Conservation (phyloP, 371 early-diverging fungal species). For the Mortierella sp. region DNA sequence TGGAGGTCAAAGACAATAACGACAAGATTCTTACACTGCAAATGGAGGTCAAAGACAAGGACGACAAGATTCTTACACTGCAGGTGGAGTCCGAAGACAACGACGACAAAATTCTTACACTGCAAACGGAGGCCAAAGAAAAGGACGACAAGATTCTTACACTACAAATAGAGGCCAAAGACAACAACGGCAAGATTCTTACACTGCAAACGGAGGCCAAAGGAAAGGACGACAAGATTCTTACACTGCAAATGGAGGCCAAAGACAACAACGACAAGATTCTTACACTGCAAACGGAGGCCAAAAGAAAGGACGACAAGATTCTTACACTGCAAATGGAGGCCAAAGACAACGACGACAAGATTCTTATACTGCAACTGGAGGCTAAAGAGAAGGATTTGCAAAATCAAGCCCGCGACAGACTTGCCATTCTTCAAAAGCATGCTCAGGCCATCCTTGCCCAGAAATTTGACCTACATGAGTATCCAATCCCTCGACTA, state of each 20-base stretch:
- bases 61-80: too few relatives aligned
- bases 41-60: not conserved
- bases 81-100: slow-evolving; percentile 10
- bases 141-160: too few relatives aligned
- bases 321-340: not conserved
- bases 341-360: slow-evolving; percentile 10
- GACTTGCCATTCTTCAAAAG: too few relatives aligned
- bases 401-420: slow-evolving; percentile 6
- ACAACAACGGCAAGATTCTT: slow-evolving; percentile 1
- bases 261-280: slow-evolving; percentile 10
- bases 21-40: not conserved
- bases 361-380: not conserved
- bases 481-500: too few relatives aligned
- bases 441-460: slow-evolving; percentile 3
- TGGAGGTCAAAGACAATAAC: slow-evolving; percentile 8
- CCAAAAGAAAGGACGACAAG: not conserved
- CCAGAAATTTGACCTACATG: not conserved
- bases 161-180: too few relatives aligned
- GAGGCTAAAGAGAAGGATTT: not conserved
- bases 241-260: too few relatives aligned
- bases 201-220: too few relatives aligned
- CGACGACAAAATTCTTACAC: not conserved
- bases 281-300: too few relatives aligned
- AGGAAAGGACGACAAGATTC: too few relatives aligned
- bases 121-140: too few relatives aligned